Conservation (phyloP, 495 filamentous ascomycete species). For the Aspergillus campestris region DNA sequence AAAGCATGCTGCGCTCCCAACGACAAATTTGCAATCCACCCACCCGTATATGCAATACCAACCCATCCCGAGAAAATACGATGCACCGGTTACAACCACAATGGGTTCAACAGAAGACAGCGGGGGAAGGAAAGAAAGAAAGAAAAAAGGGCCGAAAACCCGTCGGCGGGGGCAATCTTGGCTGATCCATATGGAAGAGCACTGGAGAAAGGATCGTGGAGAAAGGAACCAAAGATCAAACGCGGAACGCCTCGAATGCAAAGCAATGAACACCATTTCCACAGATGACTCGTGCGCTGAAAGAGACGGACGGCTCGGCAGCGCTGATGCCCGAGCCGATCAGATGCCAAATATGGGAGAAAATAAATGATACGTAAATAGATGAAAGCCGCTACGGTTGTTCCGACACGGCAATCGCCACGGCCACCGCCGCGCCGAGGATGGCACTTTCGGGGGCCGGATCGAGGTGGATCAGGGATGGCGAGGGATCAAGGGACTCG, state of each 20-base stretch:
- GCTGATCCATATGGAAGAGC: too few relatives aligned
- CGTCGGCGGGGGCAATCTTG: background rate
- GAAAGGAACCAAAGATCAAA: background rate
- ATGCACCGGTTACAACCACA: background rate
- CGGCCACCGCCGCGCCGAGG: conserved; percentile 49
- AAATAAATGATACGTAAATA: background rate
- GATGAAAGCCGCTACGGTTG: conserved; percentile 10
- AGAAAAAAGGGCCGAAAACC: background rate
- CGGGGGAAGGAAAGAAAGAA: background rate
- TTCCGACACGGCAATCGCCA: conserved; percentile 40
- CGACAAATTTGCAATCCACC: background rate
- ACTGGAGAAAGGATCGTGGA: too few relatives aligned
- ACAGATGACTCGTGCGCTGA: too few relatives aligned
- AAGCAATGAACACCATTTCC: background rate
- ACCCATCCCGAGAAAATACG: background rate
- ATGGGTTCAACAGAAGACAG: background rate
- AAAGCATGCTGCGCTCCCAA: conserved; percentile 5
- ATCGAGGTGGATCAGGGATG: conserved; percentile 33
- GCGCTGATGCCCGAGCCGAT: too few relatives aligned
- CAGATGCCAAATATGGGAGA: background rate
- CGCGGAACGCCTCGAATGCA: conserved; percentile 4
- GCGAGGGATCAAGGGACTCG: conserved; percentile 9
- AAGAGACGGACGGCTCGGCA: too few relatives aligned
- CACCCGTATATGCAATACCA: conserved; percentile 14
- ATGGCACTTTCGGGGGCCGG: conserved; percentile 46